phyloP scores from a whole-genome alignment of 345 rosid genomes.

The Combretum micranthum region DNA sequence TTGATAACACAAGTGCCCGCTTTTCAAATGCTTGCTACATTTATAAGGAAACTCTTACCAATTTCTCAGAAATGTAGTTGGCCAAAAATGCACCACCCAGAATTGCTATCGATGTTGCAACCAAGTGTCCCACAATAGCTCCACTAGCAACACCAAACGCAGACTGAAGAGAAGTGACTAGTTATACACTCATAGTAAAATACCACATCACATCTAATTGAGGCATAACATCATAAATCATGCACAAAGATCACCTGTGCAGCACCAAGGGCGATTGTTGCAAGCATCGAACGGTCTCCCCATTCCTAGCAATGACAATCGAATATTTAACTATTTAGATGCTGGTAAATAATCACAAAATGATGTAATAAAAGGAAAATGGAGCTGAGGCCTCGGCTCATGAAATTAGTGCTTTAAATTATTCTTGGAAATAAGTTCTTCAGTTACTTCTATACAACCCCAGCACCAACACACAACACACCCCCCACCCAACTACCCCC shows the following conservation, averaged over 20 bases:
- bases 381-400: no score
- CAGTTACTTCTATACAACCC: no score
- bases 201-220: not conserved
- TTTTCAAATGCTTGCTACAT: not conserved
- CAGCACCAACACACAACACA: no score
- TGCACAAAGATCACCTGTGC: constrained; percentile 53
- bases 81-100: constrained; percentile 93
- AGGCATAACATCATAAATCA: constrained; percentile 1
- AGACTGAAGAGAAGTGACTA: constrained; percentile 35
- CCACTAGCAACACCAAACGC: constrained; percentile 98
- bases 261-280: constrained; percentile 95
- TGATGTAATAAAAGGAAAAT: no score
- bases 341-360: no score
- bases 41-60: constrained; percentile 31
- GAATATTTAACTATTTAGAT: no score
- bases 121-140: constrained; percentile 90
- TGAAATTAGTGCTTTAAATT: no score
- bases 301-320: constrained; percentile 55
- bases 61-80: constrained; percentile 87
- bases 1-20: not conserved
- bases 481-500: no score
- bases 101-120: constrained; percentile 76
- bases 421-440: no score
- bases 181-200: not conserved
- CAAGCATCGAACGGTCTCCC: constrained; percentile 99